These are phyloP conservation scores for Hypoxylon sp. DNA, from an alignment of 2,329 filamentous ascomycete genomes.

Conservation along the genomic window DNA sequence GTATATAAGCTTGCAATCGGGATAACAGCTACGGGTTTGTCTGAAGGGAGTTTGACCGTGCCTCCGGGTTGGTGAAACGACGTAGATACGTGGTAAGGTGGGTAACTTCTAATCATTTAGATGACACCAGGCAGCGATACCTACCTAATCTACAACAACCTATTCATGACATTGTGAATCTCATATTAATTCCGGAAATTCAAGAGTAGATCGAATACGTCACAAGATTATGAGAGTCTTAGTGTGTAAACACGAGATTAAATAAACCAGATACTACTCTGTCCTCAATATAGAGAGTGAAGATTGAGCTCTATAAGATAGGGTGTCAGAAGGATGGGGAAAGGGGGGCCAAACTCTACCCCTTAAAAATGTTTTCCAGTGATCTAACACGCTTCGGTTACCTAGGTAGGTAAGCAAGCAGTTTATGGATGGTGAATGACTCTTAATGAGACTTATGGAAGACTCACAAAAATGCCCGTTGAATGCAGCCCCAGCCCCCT, in stretches of 20 bases:
- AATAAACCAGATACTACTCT: neutral
- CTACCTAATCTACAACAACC: neutral
- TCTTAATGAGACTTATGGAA: neutral
- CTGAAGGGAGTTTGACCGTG: neutral
- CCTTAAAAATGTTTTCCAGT: neutral
- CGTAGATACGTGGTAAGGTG: neutral
- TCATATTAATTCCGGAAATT: neutral
- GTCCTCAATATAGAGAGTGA: neutral
- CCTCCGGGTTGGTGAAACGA: neutral
- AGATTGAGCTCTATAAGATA: neutral
- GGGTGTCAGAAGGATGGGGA: neutral
- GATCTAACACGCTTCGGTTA: neutral
- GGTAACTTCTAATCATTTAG: neutral
- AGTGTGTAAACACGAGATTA: neutral
- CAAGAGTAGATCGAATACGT: neutral
- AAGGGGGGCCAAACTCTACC: neutral
- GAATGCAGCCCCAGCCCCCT: neutral
- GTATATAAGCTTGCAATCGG: neutral
- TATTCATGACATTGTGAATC: neutral
- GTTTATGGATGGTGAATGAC: neutral
- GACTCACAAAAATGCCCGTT: neutral
- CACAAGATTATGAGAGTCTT: neutral
- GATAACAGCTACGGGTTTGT: constrained; percentile 1
- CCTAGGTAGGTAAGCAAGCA: neutral
- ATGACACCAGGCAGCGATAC: neutral